Evolutionary conservation across 192 early-diverging fungal species (phyloP).

Genomic region (Backusella macrospora): DNA sequence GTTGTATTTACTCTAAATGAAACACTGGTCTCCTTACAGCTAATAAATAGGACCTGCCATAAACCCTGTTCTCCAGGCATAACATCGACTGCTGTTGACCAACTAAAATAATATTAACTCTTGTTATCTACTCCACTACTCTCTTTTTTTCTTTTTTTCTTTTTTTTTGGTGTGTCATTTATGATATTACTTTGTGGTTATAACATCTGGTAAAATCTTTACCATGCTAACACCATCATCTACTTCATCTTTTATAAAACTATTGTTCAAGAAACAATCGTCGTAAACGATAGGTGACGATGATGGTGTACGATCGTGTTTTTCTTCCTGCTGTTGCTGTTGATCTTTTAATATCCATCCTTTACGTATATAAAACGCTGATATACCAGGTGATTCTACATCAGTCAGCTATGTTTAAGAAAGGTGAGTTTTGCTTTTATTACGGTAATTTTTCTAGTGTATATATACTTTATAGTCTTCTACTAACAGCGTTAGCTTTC

Average conservation of each 20-base stretch:
- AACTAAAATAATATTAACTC: neutral
- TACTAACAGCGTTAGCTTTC: conserved; percentile 41
- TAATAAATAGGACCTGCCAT: conserved; percentile 52
- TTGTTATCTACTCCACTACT: no score
- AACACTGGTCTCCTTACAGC: conserved; percentile 45
- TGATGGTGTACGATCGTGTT: conserved; percentile 17
- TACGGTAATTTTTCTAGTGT: neutral
- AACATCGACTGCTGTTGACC: neutral
- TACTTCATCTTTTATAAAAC: conserved; percentile 42
- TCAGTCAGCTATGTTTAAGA: conserved; percentile 26
- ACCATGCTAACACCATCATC: conserved; percentile 39
- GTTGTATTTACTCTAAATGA: conserved; percentile 41
- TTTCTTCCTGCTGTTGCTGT: conserved; percentile 29
- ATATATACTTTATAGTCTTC: conserved; percentile 37
- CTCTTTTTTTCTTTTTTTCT: neutral
- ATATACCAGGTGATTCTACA: conserved; percentile 22
- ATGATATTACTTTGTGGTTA: conserved; percentile 6
- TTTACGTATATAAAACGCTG: conserved; percentile 40
- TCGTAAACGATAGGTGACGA: conserved; percentile 7
- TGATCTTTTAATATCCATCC: conserved; percentile 27
- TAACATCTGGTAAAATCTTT: conserved; percentile 19
- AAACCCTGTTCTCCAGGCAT: conserved; percentile 32
- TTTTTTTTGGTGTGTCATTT: neutral
- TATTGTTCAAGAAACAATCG: conserved; percentile 49
- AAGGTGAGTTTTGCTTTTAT: neutral